These are phyloP conservation scores for Sisymbrium altissimum DNA, from an alignment of 345 rosid species.

Conservation along the genomic window DNA sequence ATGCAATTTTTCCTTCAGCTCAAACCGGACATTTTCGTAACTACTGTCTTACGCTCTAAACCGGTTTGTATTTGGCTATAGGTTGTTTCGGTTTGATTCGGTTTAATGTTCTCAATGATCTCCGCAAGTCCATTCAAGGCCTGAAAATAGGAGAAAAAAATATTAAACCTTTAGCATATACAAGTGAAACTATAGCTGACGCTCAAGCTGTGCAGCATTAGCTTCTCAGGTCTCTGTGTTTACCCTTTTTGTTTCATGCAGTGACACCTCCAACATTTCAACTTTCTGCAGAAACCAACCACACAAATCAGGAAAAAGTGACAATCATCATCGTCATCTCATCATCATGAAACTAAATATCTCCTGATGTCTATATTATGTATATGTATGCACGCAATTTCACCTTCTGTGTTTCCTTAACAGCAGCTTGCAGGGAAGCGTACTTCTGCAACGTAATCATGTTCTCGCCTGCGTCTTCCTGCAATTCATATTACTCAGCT, in stretches of 20 bases:
- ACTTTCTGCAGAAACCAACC: slow-evolving; percentile 21
- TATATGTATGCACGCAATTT: not conserved
- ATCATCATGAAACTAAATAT: not conserved
- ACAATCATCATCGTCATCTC: too few relatives aligned
- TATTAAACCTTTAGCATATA: not conserved
- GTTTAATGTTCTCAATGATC: slow-evolving; percentile 9
- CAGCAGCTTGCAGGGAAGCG: slow-evolving; percentile 7
- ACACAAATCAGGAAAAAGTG: not conserved
- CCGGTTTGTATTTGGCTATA: slow-evolving; percentile 9
- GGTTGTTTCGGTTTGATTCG: slow-evolving; percentile 14
- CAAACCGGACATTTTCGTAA: not conserved
- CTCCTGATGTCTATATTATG: not conserved
- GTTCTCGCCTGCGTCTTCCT: not conserved
- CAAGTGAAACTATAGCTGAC: not conserved
- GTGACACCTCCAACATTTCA: slow-evolving; percentile 20
- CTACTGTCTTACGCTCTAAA: not conserved
- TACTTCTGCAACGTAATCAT: not conserved
- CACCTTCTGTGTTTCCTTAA: slow-evolving; percentile 13
- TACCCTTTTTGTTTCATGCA: slow-evolving; percentile 25
- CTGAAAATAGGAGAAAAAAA: not conserved
- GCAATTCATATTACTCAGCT: slow-evolving; percentile 7
- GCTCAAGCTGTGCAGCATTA: not conserved
- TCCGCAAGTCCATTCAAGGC: slow-evolving; percentile 13
- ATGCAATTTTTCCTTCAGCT: not conserved
- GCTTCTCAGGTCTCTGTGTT: not conserved